A percentile compares a stretch with the other conserved stretches of the same genome.
phyloP scores from a whole-genome alignment of 305 asterid species.

The Solanum hybrid region DNA sequence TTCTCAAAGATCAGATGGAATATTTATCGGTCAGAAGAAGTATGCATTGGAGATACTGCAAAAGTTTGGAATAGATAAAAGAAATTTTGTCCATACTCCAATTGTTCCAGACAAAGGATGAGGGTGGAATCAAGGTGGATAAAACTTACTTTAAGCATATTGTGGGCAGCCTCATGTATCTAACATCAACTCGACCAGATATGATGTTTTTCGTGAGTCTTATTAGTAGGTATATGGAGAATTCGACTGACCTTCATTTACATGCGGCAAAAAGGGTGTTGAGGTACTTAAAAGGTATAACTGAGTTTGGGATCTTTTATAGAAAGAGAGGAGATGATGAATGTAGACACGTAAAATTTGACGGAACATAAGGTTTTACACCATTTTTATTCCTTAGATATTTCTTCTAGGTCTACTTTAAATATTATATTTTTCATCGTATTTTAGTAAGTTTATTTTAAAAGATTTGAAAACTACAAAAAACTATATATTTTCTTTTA shows the following conservation, averaged over 20 bases:
- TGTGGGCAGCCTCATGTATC: background rate
- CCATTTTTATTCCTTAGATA: too few relatives aligned
- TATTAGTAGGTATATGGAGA: background rate
- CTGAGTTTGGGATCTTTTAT: background rate
- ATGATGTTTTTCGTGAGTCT: background rate
- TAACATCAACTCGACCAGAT: background rate
- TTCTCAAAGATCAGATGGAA: background rate
- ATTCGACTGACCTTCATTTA: background rate
- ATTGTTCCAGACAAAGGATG: background rate
- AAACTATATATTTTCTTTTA: too few relatives aligned
- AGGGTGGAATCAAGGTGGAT: background rate
- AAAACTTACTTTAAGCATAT: background rate
- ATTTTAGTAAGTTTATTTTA: too few relatives aligned
- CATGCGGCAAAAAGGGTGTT: background rate
- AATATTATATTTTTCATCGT: too few relatives aligned
- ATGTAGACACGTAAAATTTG: too few relatives aligned
- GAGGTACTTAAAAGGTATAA: background rate
- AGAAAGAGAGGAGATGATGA: background rate
- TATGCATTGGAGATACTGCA: background rate
- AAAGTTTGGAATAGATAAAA: background rate
- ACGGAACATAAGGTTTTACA: too few relatives aligned
- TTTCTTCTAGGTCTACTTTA: too few relatives aligned
- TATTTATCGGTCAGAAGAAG: background rate
- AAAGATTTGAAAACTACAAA: too few relatives aligned
- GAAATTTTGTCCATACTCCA: background rate